Evolutionary conservation across 2,329 filamentous ascomycete genomes (phyloP), one percentile per base, ranked within the genome.

Genomic region (Colletotrichum sp.): DNA sequence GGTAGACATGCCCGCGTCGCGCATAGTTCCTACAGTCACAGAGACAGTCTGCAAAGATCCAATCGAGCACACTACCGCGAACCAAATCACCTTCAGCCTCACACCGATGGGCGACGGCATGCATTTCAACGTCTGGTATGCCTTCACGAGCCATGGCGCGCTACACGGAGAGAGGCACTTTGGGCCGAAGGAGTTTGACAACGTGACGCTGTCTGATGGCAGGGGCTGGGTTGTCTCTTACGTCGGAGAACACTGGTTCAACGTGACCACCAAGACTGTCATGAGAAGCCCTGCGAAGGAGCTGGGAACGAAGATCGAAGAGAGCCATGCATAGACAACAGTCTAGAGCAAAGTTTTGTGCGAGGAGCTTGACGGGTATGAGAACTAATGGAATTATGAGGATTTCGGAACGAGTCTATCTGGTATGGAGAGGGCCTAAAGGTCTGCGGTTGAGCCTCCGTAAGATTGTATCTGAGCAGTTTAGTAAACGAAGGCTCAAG

Each of bases 391-490:
- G 26, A 14, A 26, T 8, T n/a, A 0, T 65, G 13, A 32, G 18
- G 7, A 38, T 7, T 52, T 65, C 62, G 6, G 12, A 62, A 3
- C 2, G n/a, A 52, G 43, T 24, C 43, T 52, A 21, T 21, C 43
- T 52, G n/a, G 43, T 52, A 4, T 24, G 43, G 43, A 52, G 43
- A 52, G 43, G 4, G 28, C 52, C 56, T 34, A 76, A 6, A 76
- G 63, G 34, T 77, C 73, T 21, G 75, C 73, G 14, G 75, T 77
- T 6, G 75, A 76, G 13, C 75, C 75, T 43, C 75, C 75, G 4
- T 77, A 77, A 4, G 75, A 77, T 43, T 77, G 75, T 65, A 77
- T 77, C 75, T 77, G n/a, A 9, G 16, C 7, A 18, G n/a, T 14
- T 74, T 7, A 75, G 72, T 30, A 55, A 67, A 55, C 12, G 43